Conservation (phyloP, 805 yeast genomes). For the Spathaspora gorwiae region DNA sequence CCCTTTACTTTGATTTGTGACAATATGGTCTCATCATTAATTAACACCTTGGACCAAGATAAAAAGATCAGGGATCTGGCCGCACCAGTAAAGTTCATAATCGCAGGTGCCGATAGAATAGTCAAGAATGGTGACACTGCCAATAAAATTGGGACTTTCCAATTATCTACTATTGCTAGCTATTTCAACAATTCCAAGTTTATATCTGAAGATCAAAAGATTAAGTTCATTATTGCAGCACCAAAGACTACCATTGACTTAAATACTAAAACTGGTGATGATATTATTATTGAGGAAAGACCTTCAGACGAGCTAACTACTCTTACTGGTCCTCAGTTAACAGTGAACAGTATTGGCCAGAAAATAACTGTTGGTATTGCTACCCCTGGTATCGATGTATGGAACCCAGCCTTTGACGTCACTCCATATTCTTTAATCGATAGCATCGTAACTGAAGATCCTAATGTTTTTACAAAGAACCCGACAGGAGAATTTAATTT, state of each 20-base stretch:
- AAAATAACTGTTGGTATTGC: constrained; percentile 67
- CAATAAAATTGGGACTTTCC: constrained; percentile 93
- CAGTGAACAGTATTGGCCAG: constrained; percentile 26
- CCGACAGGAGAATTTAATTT: constrained; percentile 48
- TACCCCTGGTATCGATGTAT: constrained; percentile 77
- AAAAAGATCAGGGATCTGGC: constrained; percentile 12
- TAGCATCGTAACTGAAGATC: constrained; percentile 83
- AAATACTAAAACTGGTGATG: constrained; percentile 60
- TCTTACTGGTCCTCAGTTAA: constrained; percentile 53
- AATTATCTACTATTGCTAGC: constrained; percentile 70
- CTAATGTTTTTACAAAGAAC: constrained; percentile 47
- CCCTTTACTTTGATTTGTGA: constrained; percentile 90
- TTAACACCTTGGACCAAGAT: constrained; percentile 37
- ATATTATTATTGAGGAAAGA: constrained; percentile 82
- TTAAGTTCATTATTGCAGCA: constrained; percentile 90
- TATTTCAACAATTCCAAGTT: constrained; percentile 24
- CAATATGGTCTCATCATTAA: constrained; percentile 80
- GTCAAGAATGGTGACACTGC: constrained; percentile 94
- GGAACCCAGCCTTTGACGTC: constrained; percentile 97
- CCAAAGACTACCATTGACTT: constrained; percentile 88
- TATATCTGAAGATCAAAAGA: constrained; percentile 13
- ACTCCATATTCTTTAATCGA: constrained; percentile 82
- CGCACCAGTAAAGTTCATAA: constrained; percentile 80
- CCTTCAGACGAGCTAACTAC: constrained; percentile 75
- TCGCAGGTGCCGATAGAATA: constrained; percentile 94